These are phyloP conservation scores for Trichodelitschia bisporula DNA, from an alignment of 495 filamentous ascomycete species.

Conservation along the genomic window DNA sequence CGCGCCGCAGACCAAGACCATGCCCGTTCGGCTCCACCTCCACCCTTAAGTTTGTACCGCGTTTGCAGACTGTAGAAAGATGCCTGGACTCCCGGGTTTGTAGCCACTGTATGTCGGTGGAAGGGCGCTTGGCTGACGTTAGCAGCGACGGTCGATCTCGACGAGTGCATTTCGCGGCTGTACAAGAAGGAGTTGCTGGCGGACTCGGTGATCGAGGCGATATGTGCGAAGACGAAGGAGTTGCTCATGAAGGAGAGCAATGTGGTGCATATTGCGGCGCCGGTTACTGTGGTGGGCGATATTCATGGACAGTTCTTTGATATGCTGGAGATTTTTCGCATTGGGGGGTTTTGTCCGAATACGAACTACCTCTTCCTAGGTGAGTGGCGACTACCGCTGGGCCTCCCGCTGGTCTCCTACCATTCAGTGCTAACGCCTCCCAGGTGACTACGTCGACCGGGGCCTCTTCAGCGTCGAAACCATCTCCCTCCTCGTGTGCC, in stretches of 20 bases:
- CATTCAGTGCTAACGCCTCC: not conserved
- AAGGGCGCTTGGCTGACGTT: slow-evolving; percentile 3
- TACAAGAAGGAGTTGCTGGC: slow-evolving; percentile 92
- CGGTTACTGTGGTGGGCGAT: slow-evolving; percentile 95
- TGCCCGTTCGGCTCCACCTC: too few relatives aligned
- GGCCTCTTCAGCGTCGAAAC: slow-evolving; percentile 94
- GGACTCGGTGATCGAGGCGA: slow-evolving; percentile 94
- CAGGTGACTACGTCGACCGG: slow-evolving; percentile 92
- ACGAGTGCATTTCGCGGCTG: slow-evolving; percentile 87
- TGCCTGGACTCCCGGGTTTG: slow-evolving; percentile 87
- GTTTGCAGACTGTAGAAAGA: slow-evolving; percentile 22
- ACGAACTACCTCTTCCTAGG: slow-evolving; percentile 96
- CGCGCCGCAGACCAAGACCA: too few relatives aligned
- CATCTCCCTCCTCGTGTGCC: slow-evolving; percentile 81
- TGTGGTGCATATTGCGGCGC: slow-evolving; percentile 87
- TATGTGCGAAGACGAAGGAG: slow-evolving; percentile 97
- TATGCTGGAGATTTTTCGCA: slow-evolving; percentile 96
- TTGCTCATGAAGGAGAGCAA: slow-evolving; percentile 99
- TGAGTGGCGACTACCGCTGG: slow-evolving; percentile 19
- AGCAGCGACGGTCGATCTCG: slow-evolving; percentile 82
- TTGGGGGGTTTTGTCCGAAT: slow-evolving; percentile 85
- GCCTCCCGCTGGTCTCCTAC: not conserved
- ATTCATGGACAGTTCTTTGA: slow-evolving; percentile 99
- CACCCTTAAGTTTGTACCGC: too few relatives aligned
- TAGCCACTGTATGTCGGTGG: too few relatives aligned